These are phyloP conservation scores for Rosa multiflora DNA, from an alignment of 306 rosid species.

Conservation along the genomic window DNA sequence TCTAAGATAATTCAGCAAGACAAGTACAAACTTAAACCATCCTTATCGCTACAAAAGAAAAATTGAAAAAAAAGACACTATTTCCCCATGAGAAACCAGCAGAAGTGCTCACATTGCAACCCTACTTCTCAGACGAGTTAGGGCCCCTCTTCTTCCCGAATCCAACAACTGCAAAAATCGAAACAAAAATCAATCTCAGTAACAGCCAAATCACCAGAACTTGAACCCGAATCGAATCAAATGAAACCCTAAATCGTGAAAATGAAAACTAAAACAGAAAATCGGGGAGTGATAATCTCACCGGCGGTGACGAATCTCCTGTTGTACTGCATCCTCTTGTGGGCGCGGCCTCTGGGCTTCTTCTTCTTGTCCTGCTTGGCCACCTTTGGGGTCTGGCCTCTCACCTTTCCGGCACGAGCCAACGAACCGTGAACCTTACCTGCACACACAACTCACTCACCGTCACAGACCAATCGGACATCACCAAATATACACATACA, in stretches of 20 bases:
- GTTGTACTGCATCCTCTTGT: conserved; percentile 69
- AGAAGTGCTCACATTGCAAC: conserved; percentile 1
- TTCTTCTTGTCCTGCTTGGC: conserved; percentile 72
- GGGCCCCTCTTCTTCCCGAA: conserved; percentile 65
- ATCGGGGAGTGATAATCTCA: background rate
- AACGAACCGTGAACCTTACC: conserved; percentile 69
- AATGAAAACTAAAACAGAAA: no score
- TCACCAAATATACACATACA: background rate
- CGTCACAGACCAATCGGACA: conserved; percentile 11
- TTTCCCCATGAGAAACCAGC: background rate
- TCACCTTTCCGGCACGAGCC: conserved; percentile 72
- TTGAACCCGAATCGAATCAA: no score
- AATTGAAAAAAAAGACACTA: background rate
- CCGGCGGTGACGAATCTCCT: conserved; percentile 68
- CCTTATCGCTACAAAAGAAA: background rate
- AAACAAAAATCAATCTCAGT: background rate
- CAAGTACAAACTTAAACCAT: background rate
- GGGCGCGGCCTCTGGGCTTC: conserved; percentile 62
- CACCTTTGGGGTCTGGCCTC: conserved; percentile 69
- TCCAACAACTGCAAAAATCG: conserved; percentile 46
- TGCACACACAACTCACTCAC: conserved; percentile 16
- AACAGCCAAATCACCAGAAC: background rate
- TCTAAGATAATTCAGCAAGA: background rate
- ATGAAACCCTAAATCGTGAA: background rate
- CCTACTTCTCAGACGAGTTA: conserved; percentile 56